Conservation (phyloP, 148 eudicot species). For the Arbutus unedo region DNA sequence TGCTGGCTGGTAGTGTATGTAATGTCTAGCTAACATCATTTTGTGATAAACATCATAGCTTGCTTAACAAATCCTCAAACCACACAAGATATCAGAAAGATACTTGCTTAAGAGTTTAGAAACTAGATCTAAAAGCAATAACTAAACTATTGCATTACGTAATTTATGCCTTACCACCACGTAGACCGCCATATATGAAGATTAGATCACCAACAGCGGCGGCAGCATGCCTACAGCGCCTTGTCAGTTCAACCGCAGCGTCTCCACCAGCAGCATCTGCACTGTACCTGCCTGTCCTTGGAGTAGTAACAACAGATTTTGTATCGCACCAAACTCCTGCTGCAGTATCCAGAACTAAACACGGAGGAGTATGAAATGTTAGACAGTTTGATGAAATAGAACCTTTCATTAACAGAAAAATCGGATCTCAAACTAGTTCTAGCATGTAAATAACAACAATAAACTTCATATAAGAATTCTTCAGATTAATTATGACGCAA, state of each 20-base stretch:
- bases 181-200: conserved; percentile 91
- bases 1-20: background rate
- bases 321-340: conserved; percentile 99
- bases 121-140: conserved; percentile 1
- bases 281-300: conserved; percentile 90
- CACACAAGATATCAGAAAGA: background rate
- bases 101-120: background rate
- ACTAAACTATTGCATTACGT: background rate
- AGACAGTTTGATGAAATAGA: background rate
- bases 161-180: conserved; percentile 73
- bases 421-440: background rate
- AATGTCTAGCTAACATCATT: background rate
- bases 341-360: conserved; percentile 90
- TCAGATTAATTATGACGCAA: background rate
- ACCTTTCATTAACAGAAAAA: background rate
- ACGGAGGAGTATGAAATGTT: conserved; percentile 6
- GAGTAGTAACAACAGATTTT: conserved; percentile 90
- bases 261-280: conserved; percentile 99
- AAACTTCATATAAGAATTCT: background rate
- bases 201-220: conserved; percentile 92
- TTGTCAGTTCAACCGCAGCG: conserved; percentile 90
- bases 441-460: background rate
- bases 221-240: conserved; percentile 99
- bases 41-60: background rate
- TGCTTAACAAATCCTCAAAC: background rate